These are phyloP conservation scores for Botrytis fabae DNA, from an alignment of 2,329 filamentous ascomycete species.

Conservation along the genomic window DNA sequence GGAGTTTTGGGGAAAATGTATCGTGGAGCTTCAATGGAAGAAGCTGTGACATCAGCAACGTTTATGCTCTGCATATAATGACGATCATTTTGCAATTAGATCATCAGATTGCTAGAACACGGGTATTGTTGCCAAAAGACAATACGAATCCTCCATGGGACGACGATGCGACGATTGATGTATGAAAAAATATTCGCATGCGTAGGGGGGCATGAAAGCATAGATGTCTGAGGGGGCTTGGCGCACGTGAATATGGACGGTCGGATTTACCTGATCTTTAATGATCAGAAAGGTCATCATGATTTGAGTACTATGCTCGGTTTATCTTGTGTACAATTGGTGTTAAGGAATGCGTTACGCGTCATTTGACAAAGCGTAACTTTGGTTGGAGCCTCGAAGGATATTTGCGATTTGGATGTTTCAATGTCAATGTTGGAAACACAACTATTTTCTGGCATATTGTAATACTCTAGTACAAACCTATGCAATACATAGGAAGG, in stretches of 20 bases:
- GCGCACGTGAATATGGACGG: background rate
- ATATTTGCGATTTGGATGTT: background rate
- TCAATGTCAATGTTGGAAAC: background rate
- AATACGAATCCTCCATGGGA: too few relatives aligned
- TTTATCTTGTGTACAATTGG: background rate
- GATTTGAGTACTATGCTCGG: background rate
- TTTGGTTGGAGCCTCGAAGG: background rate
- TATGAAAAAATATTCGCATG: background rate
- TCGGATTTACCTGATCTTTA: background rate
- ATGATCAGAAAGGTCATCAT: background rate
- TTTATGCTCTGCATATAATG: background rate
- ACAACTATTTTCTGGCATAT: background rate
- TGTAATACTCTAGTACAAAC: background rate
- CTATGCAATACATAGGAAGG: background rate
- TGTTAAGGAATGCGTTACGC: background rate
- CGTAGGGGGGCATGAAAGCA: background rate
- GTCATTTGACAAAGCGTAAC: background rate
- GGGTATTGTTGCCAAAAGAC: background rate
- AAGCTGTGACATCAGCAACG: background rate
- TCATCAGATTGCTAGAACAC: background rate
- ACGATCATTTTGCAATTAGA: conserved; percentile 1
- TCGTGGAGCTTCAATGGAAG: background rate
- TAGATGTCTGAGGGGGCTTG: conserved; percentile 3
- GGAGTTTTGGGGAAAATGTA: background rate
- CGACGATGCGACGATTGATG: conserved; percentile 1